These are phyloP conservation scores for Artomyces pyxidatus DNA, from an alignment of 768 basidiomycete genomes.

Conservation along the genomic window DNA sequence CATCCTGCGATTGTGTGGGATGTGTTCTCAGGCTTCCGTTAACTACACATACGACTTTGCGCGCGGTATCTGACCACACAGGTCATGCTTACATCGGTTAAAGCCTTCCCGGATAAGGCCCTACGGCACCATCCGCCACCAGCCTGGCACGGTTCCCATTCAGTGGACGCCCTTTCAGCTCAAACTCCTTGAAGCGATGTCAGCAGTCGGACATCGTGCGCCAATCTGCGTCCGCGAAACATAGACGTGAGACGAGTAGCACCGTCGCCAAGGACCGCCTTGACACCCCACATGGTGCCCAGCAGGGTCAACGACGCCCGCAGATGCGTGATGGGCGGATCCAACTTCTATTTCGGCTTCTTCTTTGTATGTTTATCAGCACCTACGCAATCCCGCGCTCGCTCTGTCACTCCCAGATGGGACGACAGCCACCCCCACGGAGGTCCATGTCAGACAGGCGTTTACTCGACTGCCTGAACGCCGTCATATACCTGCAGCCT, in stretches of 20 bases:
- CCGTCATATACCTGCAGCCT: slow-evolving; percentile 78
- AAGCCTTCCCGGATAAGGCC: background rate
- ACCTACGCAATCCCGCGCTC: background rate
- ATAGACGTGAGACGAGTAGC: background rate
- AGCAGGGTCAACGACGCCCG: background rate
- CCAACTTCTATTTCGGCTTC: background rate
- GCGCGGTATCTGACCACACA: background rate
- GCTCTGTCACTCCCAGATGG: background rate
- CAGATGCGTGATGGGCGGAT: background rate
- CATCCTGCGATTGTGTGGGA: background rate
- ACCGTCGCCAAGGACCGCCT: background rate
- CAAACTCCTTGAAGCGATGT: background rate
- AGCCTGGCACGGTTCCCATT: background rate
- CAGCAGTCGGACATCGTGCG: background rate
- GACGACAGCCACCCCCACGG: background rate
- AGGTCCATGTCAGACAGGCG: background rate
- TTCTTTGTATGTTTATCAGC: background rate
- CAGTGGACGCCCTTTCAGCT: too few species aligned
- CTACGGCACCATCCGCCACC: background rate
- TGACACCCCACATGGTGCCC: background rate
- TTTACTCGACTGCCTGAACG: slow-evolving; percentile 69
- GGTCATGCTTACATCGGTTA: background rate
- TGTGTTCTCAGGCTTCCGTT: background rate
- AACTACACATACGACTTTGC: background rate
- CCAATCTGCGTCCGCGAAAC: background rate